Base-by-base conservation (phyloP, 1,139 yeast species). In the Kodamaea suecica region DNA sequence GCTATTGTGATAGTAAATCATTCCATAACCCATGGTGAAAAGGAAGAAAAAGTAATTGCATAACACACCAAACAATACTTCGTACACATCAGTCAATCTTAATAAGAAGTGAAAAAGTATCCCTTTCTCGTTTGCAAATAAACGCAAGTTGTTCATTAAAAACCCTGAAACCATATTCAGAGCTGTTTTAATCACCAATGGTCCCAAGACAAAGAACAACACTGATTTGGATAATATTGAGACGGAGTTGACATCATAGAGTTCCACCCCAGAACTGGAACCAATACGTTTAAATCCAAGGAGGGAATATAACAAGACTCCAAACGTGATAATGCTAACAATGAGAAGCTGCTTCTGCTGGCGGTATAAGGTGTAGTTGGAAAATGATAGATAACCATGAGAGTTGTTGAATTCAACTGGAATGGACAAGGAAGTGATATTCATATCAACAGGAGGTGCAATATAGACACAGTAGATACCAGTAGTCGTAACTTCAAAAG, bases 1-100 rank as follows among this genome's bases (percentile, higher is more conserved):
- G n/a, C n/a, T n/a, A 27, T 47, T 47, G 29, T 54, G 58, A 39
- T 57, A 58, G 40, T 61, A 66, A 15, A 65, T 47, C 3, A 64
- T 67, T 1, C 72, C 72, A 37, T 58, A 63, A 0, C 72, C 72
- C 70, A 63, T 63, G 27, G 66, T 43, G 39, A 66, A 63, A 20
- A 63, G 36, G 24, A 63, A 52, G 10, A 53, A 34, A 25, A 51
- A 41, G 34, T 43, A 53, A 11, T 31, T 29, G 28, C 43, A 23
- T 15, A 47, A 39, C 12, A 35, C 25, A 5, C 19, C 19, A 29
- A 44, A 23, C 15, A 47, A 39, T 12, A 35, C 25, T 6, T 20
- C 19, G 30, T 39, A 43, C 20, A 37, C 31, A 19, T n/a, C 7
- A 12, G 13, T 21, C 17, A 39, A 14, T 40, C 36, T 41, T 4